Evolutionary conservation across 164 flowering plant genomes (phyloP), one percentile per base, ranked within the genome.

Genomic region (Magnolia changhungtana): DNA sequence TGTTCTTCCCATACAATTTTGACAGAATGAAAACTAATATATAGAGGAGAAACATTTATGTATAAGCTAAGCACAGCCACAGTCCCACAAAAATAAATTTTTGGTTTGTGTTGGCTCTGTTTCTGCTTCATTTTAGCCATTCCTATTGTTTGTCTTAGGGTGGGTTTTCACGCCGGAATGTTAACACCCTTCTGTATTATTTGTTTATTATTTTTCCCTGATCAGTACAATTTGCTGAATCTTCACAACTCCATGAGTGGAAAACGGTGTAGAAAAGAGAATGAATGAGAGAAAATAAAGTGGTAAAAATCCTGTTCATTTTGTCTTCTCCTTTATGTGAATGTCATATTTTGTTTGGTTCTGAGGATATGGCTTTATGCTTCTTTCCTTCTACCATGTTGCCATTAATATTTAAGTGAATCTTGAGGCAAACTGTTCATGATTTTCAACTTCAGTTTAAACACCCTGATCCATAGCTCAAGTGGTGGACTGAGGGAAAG

Each of bases 1-100:
- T 68, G 51, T 49, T 63, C 7, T 21, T 45, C 24, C 11, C n/a
- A 68, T 61, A 61, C 67, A 70, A 70, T 76, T 69, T 76, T 76
- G 69, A 70, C 67, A 49, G 59, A 64, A 10, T 27, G 29, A 27
- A 67, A 27, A 11, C 70, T 67, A 67, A 18, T 27, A 24, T 24
- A 18, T 67, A 29, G n/a, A n/a, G 50, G 31, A 5, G 16, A 18
- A 68, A 24, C 19, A 24, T 6, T 68, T 68, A 68, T 27, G 71
- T 27, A 27, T 27, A 27, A 67, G 70, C 70, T 1, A 67, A 31
- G 70, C 70, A 6, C 29, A 27, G 21, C 23, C 24, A n/a, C 8
- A 11, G 19, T 16, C 61, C 19, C 61, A 8, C 61, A 55, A 11
- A 10, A 55, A 9, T 55, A 55, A 55, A 55, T 55, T 55, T 55